phyloP scores from a whole-genome alignment of 805 yeast species.

The Torulaspora indica region DNA sequence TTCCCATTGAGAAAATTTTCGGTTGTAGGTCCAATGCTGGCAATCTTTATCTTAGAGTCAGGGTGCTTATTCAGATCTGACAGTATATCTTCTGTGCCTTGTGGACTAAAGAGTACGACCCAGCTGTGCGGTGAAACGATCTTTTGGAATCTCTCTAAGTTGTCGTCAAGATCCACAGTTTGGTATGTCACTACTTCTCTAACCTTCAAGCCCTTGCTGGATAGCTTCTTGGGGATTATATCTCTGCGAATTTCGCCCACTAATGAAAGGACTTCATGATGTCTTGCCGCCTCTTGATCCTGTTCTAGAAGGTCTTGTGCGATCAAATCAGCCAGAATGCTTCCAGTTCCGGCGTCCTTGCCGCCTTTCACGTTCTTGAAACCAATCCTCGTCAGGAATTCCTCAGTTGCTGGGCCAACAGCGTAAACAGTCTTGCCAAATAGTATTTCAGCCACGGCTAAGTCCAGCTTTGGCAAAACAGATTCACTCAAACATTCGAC shows the following conservation, averaged over 20 bases:
- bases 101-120: slow-evolving; percentile 88
- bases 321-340: slow-evolving; percentile 60
- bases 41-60: slow-evolving; percentile 42
- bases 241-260: slow-evolving; percentile 86
- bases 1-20: slow-evolving; percentile 51
- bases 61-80: slow-evolving; percentile 35
- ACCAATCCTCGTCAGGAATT: slow-evolving; percentile 54
- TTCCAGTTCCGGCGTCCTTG: slow-evolving; percentile 73
- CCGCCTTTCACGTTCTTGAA: slow-evolving; percentile 72
- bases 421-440: slow-evolving; percentile 62
- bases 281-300: slow-evolving; percentile 16
- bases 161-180: slow-evolving; percentile 51
- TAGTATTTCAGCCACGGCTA: slow-evolving; percentile 28
- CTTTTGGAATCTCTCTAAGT: slow-evolving; percentile 38
- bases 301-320: slow-evolving; percentile 32
- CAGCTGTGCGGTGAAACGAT: slow-evolving; percentile 40
- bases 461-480: slow-evolving; percentile 31
- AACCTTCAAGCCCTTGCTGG: slow-evolving; percentile 17
- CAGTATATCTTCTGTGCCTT: slow-evolving; percentile 69
- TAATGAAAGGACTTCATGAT: slow-evolving; percentile 52
- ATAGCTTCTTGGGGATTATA: slow-evolving; percentile 63
- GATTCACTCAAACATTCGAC: slow-evolving; percentile 66
- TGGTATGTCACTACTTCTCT: slow-evolving; percentile 64
- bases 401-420: slow-evolving; percentile 86
- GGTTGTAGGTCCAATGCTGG: slow-evolving; percentile 93